Evolutionary conservation across 2,329 filamentous ascomycete genomes (phyloP), one percentile per base, ranked within the genome.

Genomic region (Biscogniauxia marginata): DNA sequence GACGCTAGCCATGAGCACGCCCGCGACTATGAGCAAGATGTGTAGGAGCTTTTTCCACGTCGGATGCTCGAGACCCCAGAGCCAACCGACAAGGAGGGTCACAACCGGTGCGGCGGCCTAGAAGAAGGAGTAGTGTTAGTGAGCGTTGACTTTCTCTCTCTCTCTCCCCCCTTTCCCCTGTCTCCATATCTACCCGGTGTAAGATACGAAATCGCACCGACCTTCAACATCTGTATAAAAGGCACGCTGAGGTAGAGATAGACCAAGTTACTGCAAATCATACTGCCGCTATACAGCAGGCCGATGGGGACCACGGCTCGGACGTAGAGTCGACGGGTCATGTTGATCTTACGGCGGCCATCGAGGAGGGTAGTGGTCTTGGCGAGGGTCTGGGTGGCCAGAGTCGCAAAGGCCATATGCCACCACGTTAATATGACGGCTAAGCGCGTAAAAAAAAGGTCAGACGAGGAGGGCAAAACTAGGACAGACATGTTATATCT

Each of bases 141-240:
- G 9, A 39, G 30, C 13, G 30, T 16, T 39, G 13, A 39, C 7
- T 11, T 16, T 11, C 30, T 13, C 30, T 34, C 30, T 16, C 30
- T 16, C 30, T 9, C n/a, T 39, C n/a, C 9, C 30, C 30, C 30
- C 30, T n/a, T n/a, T n/a, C 9, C n/a, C n/a, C 13, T 39, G 13
- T n/a, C n/a, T 39, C n/a, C 8, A 11, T 34, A 11, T 13, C 30
- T 34, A 11, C 30, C 30, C 5, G 9, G 13, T 39, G 11, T 16
- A 5, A 39, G 13, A 39, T 39, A 39, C 11, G 30, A 9, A n/a
- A 16, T 16, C 13, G 30, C 30, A 16, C 56, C 43, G 24, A 77
- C 75, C 75, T 82, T 89, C 66, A 89, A 79, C 84, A 89, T 88
- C 75, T 88, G 86, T 63, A 88, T 88, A 68, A 88, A 88, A 44